Percentiles rank a stretch among this genome's conserved stretches.
Evolutionary conservation across 129 eudicot genomes (phyloP).

Genomic region (Sambucus nigra): DNA sequence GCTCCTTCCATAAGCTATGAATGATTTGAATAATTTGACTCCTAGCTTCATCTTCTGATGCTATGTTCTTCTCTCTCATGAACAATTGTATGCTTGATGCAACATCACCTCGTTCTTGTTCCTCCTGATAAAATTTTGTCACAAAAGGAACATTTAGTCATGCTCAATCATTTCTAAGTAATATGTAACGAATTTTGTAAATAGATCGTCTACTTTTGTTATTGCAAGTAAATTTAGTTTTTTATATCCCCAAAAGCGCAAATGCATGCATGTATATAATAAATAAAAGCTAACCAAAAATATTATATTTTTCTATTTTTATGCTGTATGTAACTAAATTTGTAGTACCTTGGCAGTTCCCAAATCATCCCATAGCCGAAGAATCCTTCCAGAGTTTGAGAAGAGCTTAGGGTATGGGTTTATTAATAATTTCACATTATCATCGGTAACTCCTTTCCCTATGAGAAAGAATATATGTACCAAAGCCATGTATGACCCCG

Average conservation of each 20-base stretch:
- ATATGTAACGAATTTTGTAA: too few relatives aligned
- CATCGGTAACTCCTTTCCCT: slow-evolving; percentile 26
- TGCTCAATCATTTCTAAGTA: too few relatives aligned
- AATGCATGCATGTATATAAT: too few relatives aligned
- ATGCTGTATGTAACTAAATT: neutral
- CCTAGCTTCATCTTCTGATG: slow-evolving; percentile 33
- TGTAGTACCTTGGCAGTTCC: slow-evolving; percentile 43
- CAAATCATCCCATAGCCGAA: slow-evolving; percentile 55
- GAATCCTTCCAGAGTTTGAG: slow-evolving; percentile 39
- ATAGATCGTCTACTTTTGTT: too few relatives aligned
- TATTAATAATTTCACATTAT: slow-evolving; percentile 11
- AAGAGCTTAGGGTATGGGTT: slow-evolving; percentile 46
- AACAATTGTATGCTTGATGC: slow-evolving; percentile 42
- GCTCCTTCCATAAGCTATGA: slow-evolving; percentile 31
- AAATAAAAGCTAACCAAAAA: too few relatives aligned
- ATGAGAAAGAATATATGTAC: slow-evolving; percentile 52
- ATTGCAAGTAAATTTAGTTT: too few relatives aligned
- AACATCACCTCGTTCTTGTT: slow-evolving; percentile 45
- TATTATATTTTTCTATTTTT: too few relatives aligned
- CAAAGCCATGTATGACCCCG: slow-evolving; percentile 49
- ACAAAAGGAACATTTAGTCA: too few relatives aligned
- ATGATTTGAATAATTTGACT: slow-evolving; percentile 23
- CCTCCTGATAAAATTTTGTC: slow-evolving; percentile 27
- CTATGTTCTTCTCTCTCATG: slow-evolving; percentile 30
- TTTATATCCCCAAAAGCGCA: too few relatives aligned